phyloP scores from a whole-genome alignment of 2,329 filamentous ascomycete species.

The Apiospora saccharicola region DNA sequence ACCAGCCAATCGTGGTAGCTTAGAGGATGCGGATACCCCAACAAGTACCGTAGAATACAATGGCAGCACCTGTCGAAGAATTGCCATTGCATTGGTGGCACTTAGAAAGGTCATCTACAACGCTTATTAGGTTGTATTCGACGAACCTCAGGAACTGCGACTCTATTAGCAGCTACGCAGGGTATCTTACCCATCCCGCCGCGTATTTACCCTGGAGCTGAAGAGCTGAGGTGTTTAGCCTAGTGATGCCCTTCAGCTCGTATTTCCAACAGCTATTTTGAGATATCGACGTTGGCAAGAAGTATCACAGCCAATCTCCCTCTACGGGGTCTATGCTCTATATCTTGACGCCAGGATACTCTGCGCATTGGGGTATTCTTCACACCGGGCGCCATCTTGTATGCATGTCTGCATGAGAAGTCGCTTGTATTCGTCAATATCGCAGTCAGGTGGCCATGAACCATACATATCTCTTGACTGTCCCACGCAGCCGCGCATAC shows the following conservation, averaged over 20 bases:
- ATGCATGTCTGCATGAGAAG: not conserved
- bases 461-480: not conserved
- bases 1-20: not conserved
- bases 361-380: not conserved
- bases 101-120: not conserved
- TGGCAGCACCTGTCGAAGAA: not conserved
- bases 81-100: conserved; percentile 1
- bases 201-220: not conserved
- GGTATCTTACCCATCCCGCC: not conserved
- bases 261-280: not conserved
- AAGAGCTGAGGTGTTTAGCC: not conserved
- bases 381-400: not conserved
- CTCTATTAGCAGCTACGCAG: not conserved
- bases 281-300: not conserved
- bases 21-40: conserved; percentile 2
- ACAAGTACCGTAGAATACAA: not conserved
- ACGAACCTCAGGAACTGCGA: not conserved
- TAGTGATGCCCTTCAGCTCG: conserved; percentile 13
- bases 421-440: not conserved
- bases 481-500: not conserved
- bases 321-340: not conserved
- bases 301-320: not conserved
- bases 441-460: not conserved
- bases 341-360: not conserved
- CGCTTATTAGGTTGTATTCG: too few relatives aligned